These are phyloP conservation scores for Rhytidiadelphus loreus DNA, from an alignment of 225 moss, liverwort and hornwort genomes.

Conservation along the genomic window DNA sequence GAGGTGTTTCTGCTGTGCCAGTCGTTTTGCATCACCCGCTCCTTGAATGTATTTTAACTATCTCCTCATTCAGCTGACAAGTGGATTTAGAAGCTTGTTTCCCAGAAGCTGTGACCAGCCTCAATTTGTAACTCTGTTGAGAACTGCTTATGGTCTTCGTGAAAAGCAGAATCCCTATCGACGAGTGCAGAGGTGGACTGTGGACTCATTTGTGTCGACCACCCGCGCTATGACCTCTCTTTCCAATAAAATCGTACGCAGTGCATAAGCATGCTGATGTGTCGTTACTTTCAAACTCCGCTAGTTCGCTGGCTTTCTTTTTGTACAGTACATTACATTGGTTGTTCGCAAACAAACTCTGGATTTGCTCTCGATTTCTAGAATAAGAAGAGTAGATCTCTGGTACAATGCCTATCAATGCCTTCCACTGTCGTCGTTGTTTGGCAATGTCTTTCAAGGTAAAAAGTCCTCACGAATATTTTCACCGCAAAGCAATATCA, in stretches of 20 bases:
- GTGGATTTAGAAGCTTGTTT: background rate
- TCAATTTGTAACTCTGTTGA: background rate
- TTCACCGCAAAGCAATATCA: background rate
- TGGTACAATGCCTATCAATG: background rate
- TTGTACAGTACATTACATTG: background rate
- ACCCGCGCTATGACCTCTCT: conserved; percentile 17
- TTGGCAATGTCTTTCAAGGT: background rate
- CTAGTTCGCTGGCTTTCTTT: background rate
- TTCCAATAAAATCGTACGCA: conserved; percentile 12
- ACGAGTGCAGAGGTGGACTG: conserved; percentile 22
- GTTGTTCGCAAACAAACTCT: background rate
- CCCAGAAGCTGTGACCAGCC: background rate
- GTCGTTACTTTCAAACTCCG: background rate
- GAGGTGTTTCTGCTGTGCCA: conserved; percentile 34
- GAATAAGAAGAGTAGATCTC: background rate
- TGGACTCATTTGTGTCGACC: conserved; percentile 14
- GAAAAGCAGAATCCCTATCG: background rate
- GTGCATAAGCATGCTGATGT: conserved; percentile 17
- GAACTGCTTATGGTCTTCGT: background rate
- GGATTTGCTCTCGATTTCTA: background rate
- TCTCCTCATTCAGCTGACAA: background rate
- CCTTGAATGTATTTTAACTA: conserved; percentile 18
- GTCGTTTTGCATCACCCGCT: conserved; percentile 37
- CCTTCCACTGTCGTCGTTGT: background rate
- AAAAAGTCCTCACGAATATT: background rate